Evolutionary conservation across 495 filamentous ascomycete species (phyloP).

Genomic region (Aspergillus nanangensis): DNA sequence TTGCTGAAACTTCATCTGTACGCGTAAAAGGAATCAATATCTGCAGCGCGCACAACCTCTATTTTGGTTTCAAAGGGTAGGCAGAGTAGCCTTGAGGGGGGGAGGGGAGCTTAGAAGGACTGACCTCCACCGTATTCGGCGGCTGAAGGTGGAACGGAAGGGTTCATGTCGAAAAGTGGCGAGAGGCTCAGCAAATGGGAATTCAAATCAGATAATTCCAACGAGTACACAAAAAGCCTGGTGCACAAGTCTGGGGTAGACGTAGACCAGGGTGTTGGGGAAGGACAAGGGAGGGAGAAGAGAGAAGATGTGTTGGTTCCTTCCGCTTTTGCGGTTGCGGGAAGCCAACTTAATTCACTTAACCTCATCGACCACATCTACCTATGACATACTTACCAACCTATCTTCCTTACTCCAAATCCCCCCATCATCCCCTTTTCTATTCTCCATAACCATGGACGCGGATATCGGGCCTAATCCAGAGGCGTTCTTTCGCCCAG

Average conservation of each 20-base stretch:
- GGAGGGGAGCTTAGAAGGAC: conserved; percentile 26
- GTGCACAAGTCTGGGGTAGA: too few species aligned
- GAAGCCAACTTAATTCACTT: neutral
- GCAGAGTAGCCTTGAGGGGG: too few species aligned
- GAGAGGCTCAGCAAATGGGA: neutral
- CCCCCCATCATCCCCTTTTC: neutral
- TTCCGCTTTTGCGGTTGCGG: neutral
- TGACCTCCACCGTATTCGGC: conserved; percentile 81
- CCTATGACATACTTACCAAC: too few species aligned
- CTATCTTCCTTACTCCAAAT: neutral
- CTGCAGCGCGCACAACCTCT: neutral
- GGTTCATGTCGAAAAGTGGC: conserved; percentile 29
- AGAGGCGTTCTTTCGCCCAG: conserved; percentile 54
- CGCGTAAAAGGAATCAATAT: conserved; percentile 14
- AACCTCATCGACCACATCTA: too few species aligned
- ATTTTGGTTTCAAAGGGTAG: too few species aligned
- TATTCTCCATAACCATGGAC: conserved; percentile 22
- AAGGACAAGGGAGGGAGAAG: too few species aligned
- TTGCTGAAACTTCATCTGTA: conserved; percentile 90
- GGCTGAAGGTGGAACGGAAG: conserved; percentile 53
- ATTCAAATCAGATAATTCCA: too few species aligned
- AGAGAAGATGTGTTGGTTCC: too few species aligned
- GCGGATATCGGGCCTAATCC: conserved; percentile 18
- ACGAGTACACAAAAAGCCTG: too few species aligned
- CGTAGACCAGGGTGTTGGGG: neutral